These are phyloP conservation scores for Leishmania gerbilli DNA, from an alignment of 208 protist genomes.

Conservation along the genomic window DNA sequence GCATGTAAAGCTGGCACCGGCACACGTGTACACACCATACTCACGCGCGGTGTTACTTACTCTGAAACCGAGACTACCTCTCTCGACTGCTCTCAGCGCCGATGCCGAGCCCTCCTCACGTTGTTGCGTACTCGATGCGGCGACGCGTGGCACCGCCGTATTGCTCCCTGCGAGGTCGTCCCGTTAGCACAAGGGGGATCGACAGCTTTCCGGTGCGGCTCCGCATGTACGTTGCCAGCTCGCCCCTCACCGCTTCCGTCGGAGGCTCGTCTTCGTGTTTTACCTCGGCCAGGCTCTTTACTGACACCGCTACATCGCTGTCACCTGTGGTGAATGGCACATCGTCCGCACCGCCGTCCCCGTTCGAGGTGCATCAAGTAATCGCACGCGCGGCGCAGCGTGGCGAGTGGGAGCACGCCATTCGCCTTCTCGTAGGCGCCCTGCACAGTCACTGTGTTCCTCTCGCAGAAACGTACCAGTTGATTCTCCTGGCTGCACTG, in stretches of 20 bases:
- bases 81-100: background rate
- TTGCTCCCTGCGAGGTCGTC: background rate
- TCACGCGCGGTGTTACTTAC: background rate
- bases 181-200: background rate
- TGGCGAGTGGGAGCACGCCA: constrained; percentile 53
- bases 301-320: background rate
- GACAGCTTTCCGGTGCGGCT: background rate
- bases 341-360: constrained; percentile 40
- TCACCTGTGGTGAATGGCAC: background rate
- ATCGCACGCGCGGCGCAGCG: constrained; percentile 40
- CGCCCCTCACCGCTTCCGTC: background rate
- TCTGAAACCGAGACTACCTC: background rate
- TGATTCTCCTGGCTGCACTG: constrained; percentile 44
- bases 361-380: constrained; percentile 68
- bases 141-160: background rate
- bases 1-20: background rate
- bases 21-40: background rate
- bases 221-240: background rate
- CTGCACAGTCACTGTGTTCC: constrained; percentile 59
- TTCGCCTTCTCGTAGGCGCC: constrained; percentile 56
- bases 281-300: background rate
- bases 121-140: background rate
- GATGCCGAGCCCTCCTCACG: background rate
- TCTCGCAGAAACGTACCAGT: constrained; percentile 62
- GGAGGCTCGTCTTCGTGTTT: background rate